Evolutionary conservation across 768 basidiomycete species (phyloP).

Genomic region (Pleurotus platypus): DNA sequence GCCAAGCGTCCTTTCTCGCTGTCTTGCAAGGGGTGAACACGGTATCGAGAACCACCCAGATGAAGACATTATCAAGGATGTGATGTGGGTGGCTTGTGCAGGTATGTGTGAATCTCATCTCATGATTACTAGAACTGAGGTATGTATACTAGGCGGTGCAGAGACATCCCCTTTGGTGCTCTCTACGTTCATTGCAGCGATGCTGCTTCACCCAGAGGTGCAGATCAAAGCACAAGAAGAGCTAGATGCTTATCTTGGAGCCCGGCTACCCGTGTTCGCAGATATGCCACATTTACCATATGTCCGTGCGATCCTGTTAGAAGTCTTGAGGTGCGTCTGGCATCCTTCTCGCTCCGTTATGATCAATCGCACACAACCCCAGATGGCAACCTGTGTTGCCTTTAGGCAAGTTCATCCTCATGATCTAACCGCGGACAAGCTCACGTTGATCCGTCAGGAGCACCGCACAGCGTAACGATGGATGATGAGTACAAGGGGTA

Average conservation of each 20-base stretch:
- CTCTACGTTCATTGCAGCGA: conserved; percentile 21
- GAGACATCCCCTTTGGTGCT: conserved; percentile 24
- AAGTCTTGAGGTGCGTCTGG: conserved; percentile 10
- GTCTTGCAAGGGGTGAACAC: too few relatives aligned
- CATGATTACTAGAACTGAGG: neutral
- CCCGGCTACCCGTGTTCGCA: conserved; percentile 16
- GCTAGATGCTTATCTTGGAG: conserved; percentile 24
- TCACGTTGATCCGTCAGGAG: conserved; percentile 3
- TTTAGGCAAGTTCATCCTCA: conserved; percentile 15
- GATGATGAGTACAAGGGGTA: conserved; percentile 12
- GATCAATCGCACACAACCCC: neutral
- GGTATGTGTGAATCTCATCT: too few relatives aligned
- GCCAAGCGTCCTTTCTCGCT: too few relatives aligned
- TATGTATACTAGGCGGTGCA: conserved; percentile 18
- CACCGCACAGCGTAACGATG: conserved; percentile 7
- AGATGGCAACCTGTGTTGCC: conserved; percentile 22
- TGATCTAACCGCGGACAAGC: neutral
- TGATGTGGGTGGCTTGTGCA: too few relatives aligned
- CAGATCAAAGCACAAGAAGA: conserved; percentile 26
- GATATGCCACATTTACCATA: conserved; percentile 19
- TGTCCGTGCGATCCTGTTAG: conserved; percentile 18
- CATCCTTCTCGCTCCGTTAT: too few relatives aligned
- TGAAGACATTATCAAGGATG: too few relatives aligned
- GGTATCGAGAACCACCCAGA: too few relatives aligned
- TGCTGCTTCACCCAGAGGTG: conserved; percentile 24